Evolutionary conservation across 768 basidiomycete species (phyloP).

Genomic region (Leccinum barrowsii): DNA sequence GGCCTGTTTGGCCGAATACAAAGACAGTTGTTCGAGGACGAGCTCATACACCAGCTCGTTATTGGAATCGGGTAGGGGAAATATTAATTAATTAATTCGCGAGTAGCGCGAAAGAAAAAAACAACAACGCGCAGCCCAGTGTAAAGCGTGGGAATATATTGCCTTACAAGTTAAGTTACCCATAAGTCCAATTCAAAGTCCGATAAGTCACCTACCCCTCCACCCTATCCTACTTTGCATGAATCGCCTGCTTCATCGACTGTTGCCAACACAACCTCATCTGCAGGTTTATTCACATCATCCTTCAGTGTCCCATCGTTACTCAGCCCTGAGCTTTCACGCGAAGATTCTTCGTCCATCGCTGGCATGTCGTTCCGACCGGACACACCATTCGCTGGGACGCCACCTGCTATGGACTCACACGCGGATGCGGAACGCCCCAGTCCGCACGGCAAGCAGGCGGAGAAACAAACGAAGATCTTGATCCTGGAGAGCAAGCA

Average conservation of each 20-base stretch:
- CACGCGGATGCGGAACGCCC: slow-evolving; percentile 7
- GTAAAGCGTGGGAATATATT: no score
- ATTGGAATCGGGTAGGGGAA: slow-evolving; percentile 68
- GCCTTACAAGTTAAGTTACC: no score
- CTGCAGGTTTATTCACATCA: slow-evolving; percentile 15
- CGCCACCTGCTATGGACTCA: slow-evolving; percentile 5
- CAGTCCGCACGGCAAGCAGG: slow-evolving; percentile 15
- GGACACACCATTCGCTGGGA: slow-evolving; percentile 11
- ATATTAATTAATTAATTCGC: no score
- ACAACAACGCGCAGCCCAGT: no score
- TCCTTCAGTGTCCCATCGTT: slow-evolving; percentile 12
- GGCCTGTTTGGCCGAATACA: slow-evolving; percentile 55
- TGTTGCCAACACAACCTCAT: slow-evolving; percentile 13
- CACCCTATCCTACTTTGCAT: slow-evolving; percentile 32
- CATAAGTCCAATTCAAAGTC: no score
- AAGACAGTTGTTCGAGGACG: slow-evolving; percentile 67
- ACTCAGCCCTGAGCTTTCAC: slow-evolving; percentile 10
- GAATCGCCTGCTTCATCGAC: slow-evolving; percentile 26
- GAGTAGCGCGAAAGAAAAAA: no score
- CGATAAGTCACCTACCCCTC: not conserved
- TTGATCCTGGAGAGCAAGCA: slow-evolving; percentile 59
- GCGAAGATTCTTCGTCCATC: slow-evolving; percentile 15
- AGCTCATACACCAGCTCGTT: slow-evolving; percentile 82
- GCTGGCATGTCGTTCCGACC: slow-evolving; percentile 12
- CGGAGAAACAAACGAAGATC: slow-evolving; percentile 37